These are phyloP conservation scores for Dothideomycetes sp. DNA, from an alignment of 2,329 filamentous ascomycete genomes.

Conservation along the genomic window DNA sequence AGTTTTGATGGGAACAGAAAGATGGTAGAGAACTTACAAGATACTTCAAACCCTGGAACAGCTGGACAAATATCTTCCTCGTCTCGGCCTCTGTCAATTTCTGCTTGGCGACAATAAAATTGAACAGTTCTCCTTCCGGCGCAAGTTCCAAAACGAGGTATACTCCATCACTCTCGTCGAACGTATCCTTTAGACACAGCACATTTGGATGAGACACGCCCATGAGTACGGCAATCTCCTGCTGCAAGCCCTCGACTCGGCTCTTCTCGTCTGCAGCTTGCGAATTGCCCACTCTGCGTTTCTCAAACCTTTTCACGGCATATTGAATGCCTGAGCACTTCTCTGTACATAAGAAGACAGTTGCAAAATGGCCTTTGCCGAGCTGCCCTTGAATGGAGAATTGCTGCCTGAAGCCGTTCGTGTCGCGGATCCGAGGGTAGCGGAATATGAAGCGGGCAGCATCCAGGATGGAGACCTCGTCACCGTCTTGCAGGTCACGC, in stretches of 20 bases:
- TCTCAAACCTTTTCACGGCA: slow-evolving; percentile 92
- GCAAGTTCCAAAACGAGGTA: slow-evolving; percentile 88
- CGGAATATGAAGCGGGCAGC: slow-evolving; percentile 83
- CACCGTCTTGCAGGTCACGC: slow-evolving; percentile 75
- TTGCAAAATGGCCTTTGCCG: slow-evolving; percentile 90
- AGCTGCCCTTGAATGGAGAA: slow-evolving; percentile 77
- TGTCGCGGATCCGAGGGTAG: slow-evolving; percentile 66
- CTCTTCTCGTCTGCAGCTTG: slow-evolving; percentile 47
- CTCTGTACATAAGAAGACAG: slow-evolving; percentile 84
- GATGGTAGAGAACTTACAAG: slow-evolving; percentile 48
- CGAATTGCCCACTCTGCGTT: slow-evolving; percentile 53
- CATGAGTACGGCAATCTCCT: slow-evolving; percentile 95
- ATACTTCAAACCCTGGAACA: slow-evolving; percentile 93
- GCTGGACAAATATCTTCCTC: slow-evolving; percentile 76
- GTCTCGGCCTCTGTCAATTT: slow-evolving; percentile 78
- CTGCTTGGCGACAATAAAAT: slow-evolving; percentile 81
- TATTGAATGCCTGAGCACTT: slow-evolving; percentile 70
- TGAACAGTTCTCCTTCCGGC: slow-evolving; percentile 89
- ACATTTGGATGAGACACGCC: slow-evolving; percentile 92
- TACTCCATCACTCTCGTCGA: slow-evolving; percentile 80
- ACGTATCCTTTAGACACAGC: slow-evolving; percentile 87
- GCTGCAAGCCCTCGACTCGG: slow-evolving; percentile 76
- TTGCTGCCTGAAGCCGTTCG: slow-evolving; percentile 73
- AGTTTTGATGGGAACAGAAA: neutral
- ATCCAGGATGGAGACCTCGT: slow-evolving; percentile 80